Base-by-base conservation (phyloP, 208 protist genomes). In the Leishmania tarentolae region DNA sequence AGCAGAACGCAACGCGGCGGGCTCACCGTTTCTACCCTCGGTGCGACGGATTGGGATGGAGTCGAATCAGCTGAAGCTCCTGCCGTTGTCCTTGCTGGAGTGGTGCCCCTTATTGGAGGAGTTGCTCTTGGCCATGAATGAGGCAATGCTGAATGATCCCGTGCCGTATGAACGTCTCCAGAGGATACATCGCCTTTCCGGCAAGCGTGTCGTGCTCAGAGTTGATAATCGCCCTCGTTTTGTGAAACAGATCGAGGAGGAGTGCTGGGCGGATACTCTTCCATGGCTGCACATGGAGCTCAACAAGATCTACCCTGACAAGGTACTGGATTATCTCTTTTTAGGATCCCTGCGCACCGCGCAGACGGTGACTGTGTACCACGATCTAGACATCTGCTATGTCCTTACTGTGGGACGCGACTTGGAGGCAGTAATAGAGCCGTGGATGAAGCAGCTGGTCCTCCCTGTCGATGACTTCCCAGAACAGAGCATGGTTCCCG, bases 281-380 rank as follows among this genome's bases (percentile, higher is more conserved):
- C 91, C 90, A 40, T 95, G 93, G 91, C 78, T 95, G 37, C 86
- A 86, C 11, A 75, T 98, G n/a, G 74, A 93, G 61, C 78, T 95
- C 4, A 89, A 97, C 81, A 97, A 96, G 70, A 95, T 98, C 42
- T 98, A 97, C 78, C 95, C 95, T 19, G 95, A 98, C 80, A 88
- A 91, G 74, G 92, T 98, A 40, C 80, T 96, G n/a, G 89, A 92
- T 70, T 94, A 91, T 86, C 83, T 98, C 71, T 98, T 86, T 76
- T 76, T 98, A 24, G 95, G 95, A 21, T 97, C 93, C 0, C 80
- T 97, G 35, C 92, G 95, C 40, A 97, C 95, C 1, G 95, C 92
- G 28, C 94, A 97, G 73, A 94, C 89, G 24, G 75, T 82, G n/a
- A 87, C 84, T 0, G 93, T 98, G 15, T 97, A 96, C 82, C 90